Base-by-base conservation (phyloP, 805 yeast genomes). In the Pichia kluyveri region DNA sequence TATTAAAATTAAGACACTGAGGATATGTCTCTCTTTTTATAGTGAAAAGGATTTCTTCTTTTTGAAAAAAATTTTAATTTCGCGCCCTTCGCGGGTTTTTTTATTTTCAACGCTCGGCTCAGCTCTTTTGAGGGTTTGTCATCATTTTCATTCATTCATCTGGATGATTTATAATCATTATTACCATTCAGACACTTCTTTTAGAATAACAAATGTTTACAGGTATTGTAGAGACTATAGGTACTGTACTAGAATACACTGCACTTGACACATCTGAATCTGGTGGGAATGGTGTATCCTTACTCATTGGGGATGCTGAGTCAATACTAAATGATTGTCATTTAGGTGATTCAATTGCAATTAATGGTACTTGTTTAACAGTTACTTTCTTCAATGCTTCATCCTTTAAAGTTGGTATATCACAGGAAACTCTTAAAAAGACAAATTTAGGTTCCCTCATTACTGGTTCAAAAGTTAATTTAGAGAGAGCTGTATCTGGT, bases 201-300 rank as follows among this genome's bases (percentile, higher is more conserved):
- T n/a, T n/a, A n/a, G n/a, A n/a, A n/a, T n/a, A n/a, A n/a, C 23
- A 19, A 17, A 90, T 91, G 99, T 91, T 91, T 58, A 91, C 99
- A 0, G 99, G 99, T 31, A 79, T 91, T 41, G 95, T 91, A 4
- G 99, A 91, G 62, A 71, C 72, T 37, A 79, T 89, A 30, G 98
- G 96, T 10, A 65, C 62, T 1, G 81, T 86, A 6, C 51, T 60
- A 12, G 79, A 75, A 52, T 74, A 74, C 52, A 62, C 63, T 32
- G 59, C 60, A 37, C 58, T 66, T 8, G 91, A 85, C 53, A 51
- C 60, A 8, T 52, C 80, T 1, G 69, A 63, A 38, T 65, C 79
- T 3, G 89, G 86, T 3, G 90, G 87, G 3, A 74, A 80, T 52
- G 96, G 96, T 15, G 83, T 81, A 10, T 78, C 95, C 0, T 60